A percentile compares a stretch with the other conserved stretches of the same genome.
phyloP scores from a whole-genome alignment of 345 rosid genomes.

The Psidium guajava region DNA sequence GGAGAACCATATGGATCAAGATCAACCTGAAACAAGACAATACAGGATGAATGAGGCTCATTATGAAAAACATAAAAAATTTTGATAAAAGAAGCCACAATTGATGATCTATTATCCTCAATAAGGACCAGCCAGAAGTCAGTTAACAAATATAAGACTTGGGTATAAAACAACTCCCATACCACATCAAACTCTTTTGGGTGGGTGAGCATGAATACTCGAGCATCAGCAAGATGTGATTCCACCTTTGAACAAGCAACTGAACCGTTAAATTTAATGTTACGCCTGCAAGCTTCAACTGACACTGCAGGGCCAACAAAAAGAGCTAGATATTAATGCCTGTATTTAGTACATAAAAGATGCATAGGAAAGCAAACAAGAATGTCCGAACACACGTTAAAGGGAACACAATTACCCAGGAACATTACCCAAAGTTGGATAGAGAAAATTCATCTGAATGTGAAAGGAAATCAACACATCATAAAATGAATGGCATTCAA shows the following conservation, averaged over 20 bases:
- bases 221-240: constrained; percentile 91
- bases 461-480: background rate
- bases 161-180: background rate
- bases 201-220: constrained; percentile 88
- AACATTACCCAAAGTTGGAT: background rate
- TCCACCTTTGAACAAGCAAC: constrained; percentile 84
- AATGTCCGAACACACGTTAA: background rate
- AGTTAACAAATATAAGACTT: background rate
- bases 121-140: background rate
- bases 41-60: background rate
- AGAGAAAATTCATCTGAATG: background rate
- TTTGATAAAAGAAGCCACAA: background rate
- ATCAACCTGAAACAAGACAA: constrained; percentile 65
- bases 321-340: background rate
- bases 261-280: constrained; percentile 86
- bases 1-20: constrained; percentile 99
- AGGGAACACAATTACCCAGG: background rate
- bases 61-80: background rate
- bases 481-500: background rate
- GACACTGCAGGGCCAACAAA: constrained; percentile 31
- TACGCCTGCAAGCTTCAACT: constrained; percentile 88
- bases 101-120: background rate
- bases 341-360: background rate
- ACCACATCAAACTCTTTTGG: constrained; percentile 98
- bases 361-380: background rate